Conservation (phyloP, 805 yeast species). For the Ogataea sp. region DNA sequence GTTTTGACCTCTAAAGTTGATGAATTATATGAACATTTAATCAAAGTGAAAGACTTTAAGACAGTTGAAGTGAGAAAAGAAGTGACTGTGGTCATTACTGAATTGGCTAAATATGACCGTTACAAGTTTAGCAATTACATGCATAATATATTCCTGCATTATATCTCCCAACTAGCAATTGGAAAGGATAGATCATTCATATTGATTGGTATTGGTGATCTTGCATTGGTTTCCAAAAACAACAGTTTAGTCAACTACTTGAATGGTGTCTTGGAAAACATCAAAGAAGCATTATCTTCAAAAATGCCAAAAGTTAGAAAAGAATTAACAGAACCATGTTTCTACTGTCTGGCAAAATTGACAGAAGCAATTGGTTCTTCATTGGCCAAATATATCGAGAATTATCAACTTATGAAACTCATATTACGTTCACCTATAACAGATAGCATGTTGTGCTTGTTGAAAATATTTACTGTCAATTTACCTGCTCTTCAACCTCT, state of each 20-base stretch:
- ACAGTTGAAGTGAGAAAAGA: conserved; percentile 72
- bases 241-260: conserved; percentile 83
- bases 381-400: conserved; percentile 77
- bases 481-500: conserved; percentile 75
- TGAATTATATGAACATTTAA: conserved; percentile 66
- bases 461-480: conserved; percentile 56
- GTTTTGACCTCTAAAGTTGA: conserved; percentile 66
- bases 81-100: conserved; percentile 76
- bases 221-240: conserved; percentile 71
- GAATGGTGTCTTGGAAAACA: conserved; percentile 79
- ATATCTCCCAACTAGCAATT: conserved; percentile 69
- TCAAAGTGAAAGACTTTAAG: conserved; percentile 70
- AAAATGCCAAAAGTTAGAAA: conserved; percentile 53
- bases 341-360: conserved; percentile 79
- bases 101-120: conserved; percentile 72
- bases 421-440: conserved; percentile 78
- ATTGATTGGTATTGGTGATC: conserved; percentile 74
- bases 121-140: conserved; percentile 70
- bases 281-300: conserved; percentile 68
- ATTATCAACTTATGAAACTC: conserved; percentile 65
- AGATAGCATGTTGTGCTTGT: conserved; percentile 71
- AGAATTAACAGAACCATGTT: conserved; percentile 77
- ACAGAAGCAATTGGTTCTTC: conserved; percentile 92
- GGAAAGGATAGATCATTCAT: conserved; percentile 67
- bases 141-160: conserved; percentile 70